Percentiles rank a stretch among this genome's conserved stretches.
Conservation (phyloP, 345 rosid species). For the Ceriops decandra region DNA sequence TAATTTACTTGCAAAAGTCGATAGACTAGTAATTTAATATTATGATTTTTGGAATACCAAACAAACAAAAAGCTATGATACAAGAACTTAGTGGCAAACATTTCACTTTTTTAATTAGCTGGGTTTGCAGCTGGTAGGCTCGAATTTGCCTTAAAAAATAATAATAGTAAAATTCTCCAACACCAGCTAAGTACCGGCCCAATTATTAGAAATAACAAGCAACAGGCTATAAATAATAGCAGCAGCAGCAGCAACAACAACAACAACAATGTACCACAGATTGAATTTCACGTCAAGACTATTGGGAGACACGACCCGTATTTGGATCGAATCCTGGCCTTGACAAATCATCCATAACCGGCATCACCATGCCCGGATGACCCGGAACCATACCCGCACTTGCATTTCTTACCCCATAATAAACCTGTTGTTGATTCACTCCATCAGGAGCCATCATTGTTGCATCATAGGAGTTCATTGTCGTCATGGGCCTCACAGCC, state of each 20-base stretch:
- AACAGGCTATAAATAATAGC: neutral
- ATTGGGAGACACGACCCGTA: constrained; percentile 40
- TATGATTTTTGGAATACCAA: too few species aligned
- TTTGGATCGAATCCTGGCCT: constrained; percentile 39
- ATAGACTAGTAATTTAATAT: too few species aligned
- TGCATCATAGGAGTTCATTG: constrained; percentile 38
- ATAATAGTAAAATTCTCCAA: neutral
- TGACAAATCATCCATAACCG: constrained; percentile 53
- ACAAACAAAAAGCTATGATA: too few species aligned
- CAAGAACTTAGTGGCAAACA: too few species aligned
- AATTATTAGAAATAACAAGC: neutral
- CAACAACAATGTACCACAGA: neutral
- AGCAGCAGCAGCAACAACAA: neutral
- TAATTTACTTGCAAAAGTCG: too few species aligned
- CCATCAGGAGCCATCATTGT: constrained; percentile 42
- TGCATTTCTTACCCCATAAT: constrained; percentile 53
- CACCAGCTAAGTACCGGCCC: neutral
- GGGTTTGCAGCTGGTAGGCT: too few species aligned
- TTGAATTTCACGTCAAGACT: constrained; percentile 14
- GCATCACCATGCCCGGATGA: constrained; percentile 54
- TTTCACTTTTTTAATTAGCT: too few species aligned
- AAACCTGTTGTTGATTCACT: constrained; percentile 51
- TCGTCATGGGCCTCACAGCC: constrained; percentile 38
- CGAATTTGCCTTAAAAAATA: too few species aligned
- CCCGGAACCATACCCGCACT: constrained; percentile 42